A percentile compares a stretch with the other conserved stretches of the same genome.
These are phyloP conservation scores for Phytophthora multivora DNA, from an alignment of 352 stramenopile genomes.

Conservation along the genomic window DNA sequence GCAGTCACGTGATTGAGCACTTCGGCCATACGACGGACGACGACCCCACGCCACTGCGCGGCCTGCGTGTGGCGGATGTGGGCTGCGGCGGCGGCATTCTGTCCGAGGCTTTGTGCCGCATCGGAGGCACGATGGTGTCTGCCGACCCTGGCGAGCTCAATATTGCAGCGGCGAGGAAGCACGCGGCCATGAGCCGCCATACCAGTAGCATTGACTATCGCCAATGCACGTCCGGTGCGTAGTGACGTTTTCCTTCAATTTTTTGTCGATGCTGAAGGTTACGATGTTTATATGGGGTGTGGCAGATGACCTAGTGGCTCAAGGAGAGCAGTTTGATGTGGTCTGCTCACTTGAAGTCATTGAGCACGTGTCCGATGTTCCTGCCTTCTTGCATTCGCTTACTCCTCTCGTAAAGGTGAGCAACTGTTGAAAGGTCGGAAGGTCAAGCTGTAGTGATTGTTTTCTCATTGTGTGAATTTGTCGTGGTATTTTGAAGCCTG, in stretches of 20 bases:
- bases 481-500: conserved; percentile 40
- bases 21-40: conserved; percentile 53
- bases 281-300: background rate
- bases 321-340: conserved; percentile 80
- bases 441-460: background rate
- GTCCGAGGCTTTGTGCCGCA: conserved; percentile 77
- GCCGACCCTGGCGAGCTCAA: conserved; percentile 75
- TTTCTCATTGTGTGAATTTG: background rate
- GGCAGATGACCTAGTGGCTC: conserved; percentile 71
- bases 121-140: conserved; percentile 77
- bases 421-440: background rate
- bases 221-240: conserved; percentile 73
- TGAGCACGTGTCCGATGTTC: conserved; percentile 79
- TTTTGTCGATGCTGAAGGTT: conserved; percentile 10
- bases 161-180: conserved; percentile 69
- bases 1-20: conserved; percentile 66
- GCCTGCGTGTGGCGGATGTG: conserved; percentile 69
- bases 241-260: background rate
- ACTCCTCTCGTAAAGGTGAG: conserved; percentile 81
- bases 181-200: conserved; percentile 52
- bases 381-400: conserved; percentile 72
- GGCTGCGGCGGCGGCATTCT: conserved; percentile 86
- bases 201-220: conserved; percentile 84
- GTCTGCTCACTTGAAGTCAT: conserved; percentile 88
- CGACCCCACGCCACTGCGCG: conserved; percentile 57